Evolutionary conservation across 352 stramenopile genomes (phyloP).

Genomic region (Phytophthora pisi): DNA sequence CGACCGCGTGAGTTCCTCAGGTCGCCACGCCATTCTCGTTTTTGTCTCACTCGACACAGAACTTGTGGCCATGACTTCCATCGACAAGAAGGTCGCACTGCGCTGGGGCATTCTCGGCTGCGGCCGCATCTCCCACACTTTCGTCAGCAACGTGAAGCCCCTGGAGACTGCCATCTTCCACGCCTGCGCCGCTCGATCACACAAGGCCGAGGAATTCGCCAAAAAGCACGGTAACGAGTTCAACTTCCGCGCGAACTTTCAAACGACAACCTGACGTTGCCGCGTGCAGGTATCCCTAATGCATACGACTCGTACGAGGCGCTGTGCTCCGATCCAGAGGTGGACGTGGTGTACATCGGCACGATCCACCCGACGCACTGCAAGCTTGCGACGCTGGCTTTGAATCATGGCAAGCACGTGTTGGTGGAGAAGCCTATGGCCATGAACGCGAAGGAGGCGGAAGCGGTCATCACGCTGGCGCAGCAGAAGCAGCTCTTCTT

Average conservation of each 20-base stretch:
- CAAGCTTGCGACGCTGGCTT: slow-evolving; percentile 59
- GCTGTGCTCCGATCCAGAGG: slow-evolving; percentile 1
- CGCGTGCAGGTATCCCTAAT: slow-evolving; percentile 33
- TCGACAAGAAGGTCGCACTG: slow-evolving; percentile 25
- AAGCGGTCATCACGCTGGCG: slow-evolving; percentile 46
- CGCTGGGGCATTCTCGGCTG: slow-evolving; percentile 71
- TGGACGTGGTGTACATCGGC: slow-evolving; percentile 4
- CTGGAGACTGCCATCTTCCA: slow-evolving; percentile 25
- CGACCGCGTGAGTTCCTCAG: not conserved
- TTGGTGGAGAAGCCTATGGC: slow-evolving; percentile 92
- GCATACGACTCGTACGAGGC: slow-evolving; percentile 74
- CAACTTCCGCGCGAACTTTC: not conserved
- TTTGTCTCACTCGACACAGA: slow-evolving; percentile 8
- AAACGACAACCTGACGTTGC: not conserved
- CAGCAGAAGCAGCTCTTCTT: slow-evolving; percentile 47
- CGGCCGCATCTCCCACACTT: slow-evolving; percentile 67
- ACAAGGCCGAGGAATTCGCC: slow-evolving; percentile 51
- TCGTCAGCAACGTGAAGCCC: slow-evolving; percentile 49
- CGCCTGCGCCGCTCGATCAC: slow-evolving; percentile 54
- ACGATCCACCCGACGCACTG: slow-evolving; percentile 85
- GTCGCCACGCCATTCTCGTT: slow-evolving; percentile 13
- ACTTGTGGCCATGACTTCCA: slow-evolving; percentile 6
- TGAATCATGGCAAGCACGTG: slow-evolving; percentile 86
- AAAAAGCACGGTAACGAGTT: slow-evolving; percentile 45
- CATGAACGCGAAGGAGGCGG: slow-evolving; percentile 75